phyloP scores from a whole-genome alignment of 2,329 filamentous ascomycete species.

The Chaetomiaceae sp. region DNA sequence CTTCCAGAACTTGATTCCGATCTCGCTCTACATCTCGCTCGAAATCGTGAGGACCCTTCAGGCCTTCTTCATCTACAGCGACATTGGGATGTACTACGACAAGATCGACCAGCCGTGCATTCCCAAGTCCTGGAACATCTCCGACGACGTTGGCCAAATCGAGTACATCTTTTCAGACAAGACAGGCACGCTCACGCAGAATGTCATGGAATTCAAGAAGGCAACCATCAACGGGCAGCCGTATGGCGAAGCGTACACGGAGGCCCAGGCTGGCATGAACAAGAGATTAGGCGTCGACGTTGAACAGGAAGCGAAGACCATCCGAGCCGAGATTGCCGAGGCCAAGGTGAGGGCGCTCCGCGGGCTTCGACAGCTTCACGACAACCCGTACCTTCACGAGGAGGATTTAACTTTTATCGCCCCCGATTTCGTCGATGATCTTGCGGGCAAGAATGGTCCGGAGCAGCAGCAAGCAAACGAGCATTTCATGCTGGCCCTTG shows the following conservation, averaged over 20 bases:
- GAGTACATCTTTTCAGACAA: constrained; percentile 99
- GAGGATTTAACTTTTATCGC: constrained; percentile 90
- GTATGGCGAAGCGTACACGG: constrained; percentile 96
- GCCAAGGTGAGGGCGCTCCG: constrained; percentile 70
- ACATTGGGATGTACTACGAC: constrained; percentile 95
- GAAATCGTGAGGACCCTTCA: constrained; percentile 93
- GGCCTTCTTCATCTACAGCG: constrained; percentile 96
- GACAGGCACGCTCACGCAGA: constrained; percentile 83
- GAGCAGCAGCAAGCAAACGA: constrained; percentile 76
- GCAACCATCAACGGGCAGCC: constrained; percentile 92
- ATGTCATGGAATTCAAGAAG: constrained; percentile 99
- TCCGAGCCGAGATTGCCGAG: constrained; percentile 70
- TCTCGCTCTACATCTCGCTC: constrained; percentile 94
- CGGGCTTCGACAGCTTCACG: constrained; percentile 68
- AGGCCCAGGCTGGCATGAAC: constrained; percentile 94
- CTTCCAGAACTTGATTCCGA: constrained; percentile 98
- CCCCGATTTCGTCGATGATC: constrained; percentile 79
- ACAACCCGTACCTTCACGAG: constrained; percentile 88
- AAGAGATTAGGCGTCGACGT: constrained; percentile 84
- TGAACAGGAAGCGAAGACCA: constrained; percentile 70
- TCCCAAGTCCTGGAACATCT: constrained; percentile 98
- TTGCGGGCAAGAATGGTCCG: constrained; percentile 69
- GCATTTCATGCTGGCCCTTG: constrained; percentile 89
- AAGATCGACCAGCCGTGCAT: constrained; percentile 90
- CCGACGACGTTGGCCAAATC: constrained; percentile 94